Percentiles rank a stretch among this genome's conserved stretches.
Conservation (phyloP, 129 eudicot genomes). For the Flaveria linearis region DNA sequence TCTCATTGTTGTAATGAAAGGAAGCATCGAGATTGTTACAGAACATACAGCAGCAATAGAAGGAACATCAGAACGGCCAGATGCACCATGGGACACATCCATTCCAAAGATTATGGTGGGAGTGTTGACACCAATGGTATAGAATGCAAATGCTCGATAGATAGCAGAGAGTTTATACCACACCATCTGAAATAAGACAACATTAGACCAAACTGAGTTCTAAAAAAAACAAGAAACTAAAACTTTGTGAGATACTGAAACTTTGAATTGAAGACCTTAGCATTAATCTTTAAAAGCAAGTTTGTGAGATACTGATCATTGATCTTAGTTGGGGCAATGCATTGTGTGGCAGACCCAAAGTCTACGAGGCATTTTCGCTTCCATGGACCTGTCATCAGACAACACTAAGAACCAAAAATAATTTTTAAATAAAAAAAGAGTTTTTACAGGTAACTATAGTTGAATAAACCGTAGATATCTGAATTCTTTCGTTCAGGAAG, state of each 20-base stretch:
- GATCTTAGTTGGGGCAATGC: conserved; percentile 67
- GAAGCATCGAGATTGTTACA: not conserved
- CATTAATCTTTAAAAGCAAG: conserved; percentile 70
- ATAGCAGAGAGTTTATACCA: conserved; percentile 64
- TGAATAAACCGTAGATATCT: conserved; percentile 52
- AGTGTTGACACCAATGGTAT: conserved; percentile 56
- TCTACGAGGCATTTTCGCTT: conserved; percentile 61
- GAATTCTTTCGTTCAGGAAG: conserved; percentile 63
- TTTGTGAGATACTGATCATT: conserved; percentile 87
- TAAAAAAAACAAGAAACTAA: not conserved
- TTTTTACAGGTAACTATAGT: not conserved
- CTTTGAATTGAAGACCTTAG: conserved; percentile 44
- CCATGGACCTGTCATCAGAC: conserved; percentile 68
- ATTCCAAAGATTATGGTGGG: conserved; percentile 83
- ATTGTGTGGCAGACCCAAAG: conserved; percentile 68
- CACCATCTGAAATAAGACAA: conserved; percentile 57
- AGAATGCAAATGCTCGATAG: conserved; percentile 40
- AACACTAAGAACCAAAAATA: not conserved
- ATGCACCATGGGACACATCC: conserved; percentile 91
- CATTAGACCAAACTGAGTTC: not conserved
- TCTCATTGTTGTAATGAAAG: not conserved
- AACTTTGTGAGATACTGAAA: not conserved
- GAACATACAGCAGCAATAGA: conserved; percentile 77
- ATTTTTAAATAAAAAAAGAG: not conserved
- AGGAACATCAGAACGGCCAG: conserved; percentile 82